Base-by-base conservation (phyloP, 495 filamentous ascomycete genomes). In the Daldinia childiae region DNA sequence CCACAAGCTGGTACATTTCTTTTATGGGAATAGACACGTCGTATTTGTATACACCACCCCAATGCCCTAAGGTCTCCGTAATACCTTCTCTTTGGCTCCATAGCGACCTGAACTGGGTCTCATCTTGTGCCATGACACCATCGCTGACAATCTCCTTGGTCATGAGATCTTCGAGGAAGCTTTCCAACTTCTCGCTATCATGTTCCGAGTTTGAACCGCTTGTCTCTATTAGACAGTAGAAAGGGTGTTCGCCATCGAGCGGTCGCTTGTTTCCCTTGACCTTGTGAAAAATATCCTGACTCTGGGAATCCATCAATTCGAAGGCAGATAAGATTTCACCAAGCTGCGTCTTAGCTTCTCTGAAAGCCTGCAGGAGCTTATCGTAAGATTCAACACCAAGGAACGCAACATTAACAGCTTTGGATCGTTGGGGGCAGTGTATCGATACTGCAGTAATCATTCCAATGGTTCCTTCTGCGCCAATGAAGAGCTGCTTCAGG, bases 11-110 rank as follows among this genome's bases (percentile, higher is more conserved):
- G 79, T 98, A 99, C 73, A 99, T 86, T 66, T 96, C 89, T n/a
- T 86, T 77, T 8, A 99, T 82, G 6, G 95, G 95, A 58, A 99
- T 96, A 15, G 95, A 98, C 6, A 99, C 86, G 76, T 99, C 95
- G 80, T 99, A 99, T 81, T 98, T 98, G 87, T 98, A 99, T 27
- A 94, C 93, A 8, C 95, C 95, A 30, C 95, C 95, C 81, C 92
- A 93, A 77, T 98, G 95, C 68, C 93, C 91, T 29, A 94, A 79
- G 26, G 87, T 86, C 81, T 99, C 95, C 0, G 96, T 88, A 68
- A 99, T 93, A 52, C 93, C 93, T 83, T 99, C 95, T 54, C 95
- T 89, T 89, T 93, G 98, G 67, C 89, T 85, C 95, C 95, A 99
- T 62, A 99, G 84, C 3, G 91, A 82, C 73, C 87, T 87, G 70